Conservation (phyloP, 345 rosid genomes). For the Eucalyptus microcorys region DNA sequence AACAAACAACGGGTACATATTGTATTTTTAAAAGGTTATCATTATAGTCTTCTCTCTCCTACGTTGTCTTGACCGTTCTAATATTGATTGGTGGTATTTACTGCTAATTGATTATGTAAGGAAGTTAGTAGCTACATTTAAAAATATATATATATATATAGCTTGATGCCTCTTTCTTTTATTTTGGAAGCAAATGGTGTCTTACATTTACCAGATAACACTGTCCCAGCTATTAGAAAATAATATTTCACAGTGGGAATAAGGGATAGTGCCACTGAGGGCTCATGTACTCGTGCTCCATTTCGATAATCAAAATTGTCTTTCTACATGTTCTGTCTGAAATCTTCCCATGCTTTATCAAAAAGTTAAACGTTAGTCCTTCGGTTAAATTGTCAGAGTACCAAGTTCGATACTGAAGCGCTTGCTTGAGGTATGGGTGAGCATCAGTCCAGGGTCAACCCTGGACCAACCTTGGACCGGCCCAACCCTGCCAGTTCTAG, state of each 20-base stretch:
- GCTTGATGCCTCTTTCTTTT: neutral
- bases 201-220: neutral
- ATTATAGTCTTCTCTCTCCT: neutral
- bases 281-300: neutral
- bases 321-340: neutral
- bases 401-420: rapidly evolving
- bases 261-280: neutral
- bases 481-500: too few relatives aligned
- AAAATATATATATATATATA: neutral
- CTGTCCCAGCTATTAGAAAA: neutral
- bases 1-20: neutral
- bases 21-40: neutral
- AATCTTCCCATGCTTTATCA: neutral
- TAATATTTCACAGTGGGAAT: neutral
- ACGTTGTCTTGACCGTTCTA: neutral
- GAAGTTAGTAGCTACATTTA: neutral
- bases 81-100: neutral
- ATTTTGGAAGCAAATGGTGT: neutral
- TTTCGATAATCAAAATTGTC: neutral
- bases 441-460: too few relatives aligned
- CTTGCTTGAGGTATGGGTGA: neutral
- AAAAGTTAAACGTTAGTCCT: neutral
- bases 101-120: neutral
- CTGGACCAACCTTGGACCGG: rapidly evolving
- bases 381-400: neutral